These are phyloP conservation scores for Pneumocystis jirovecii DNA, from an alignment of 1,139 yeast genomes.

Conservation along the genomic window DNA sequence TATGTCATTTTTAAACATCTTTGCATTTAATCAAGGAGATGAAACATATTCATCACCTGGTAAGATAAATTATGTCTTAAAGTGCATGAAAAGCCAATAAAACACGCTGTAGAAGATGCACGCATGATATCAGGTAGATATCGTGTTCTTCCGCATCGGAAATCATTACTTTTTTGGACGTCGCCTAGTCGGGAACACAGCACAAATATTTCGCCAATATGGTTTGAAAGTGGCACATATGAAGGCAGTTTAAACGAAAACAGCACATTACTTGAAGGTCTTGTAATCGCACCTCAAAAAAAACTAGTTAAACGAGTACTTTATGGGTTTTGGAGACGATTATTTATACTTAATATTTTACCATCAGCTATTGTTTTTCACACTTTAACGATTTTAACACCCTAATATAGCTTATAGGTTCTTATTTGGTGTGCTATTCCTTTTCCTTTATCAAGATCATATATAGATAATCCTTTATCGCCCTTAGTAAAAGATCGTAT, in stretches of 20 bases:
- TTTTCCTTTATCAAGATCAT: constrained; percentile 3
- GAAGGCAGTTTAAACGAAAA: background rate
- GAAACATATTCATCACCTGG: constrained; percentile 1
- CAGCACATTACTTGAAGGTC: constrained; percentile 5
- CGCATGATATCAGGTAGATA: constrained; percentile 4
- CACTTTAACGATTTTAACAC: background rate
- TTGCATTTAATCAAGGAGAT: constrained; percentile 9
- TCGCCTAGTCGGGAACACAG: background rate
- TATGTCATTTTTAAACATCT: constrained; percentile 13
- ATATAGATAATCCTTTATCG: background rate
- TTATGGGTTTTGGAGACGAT: constrained; percentile 4
- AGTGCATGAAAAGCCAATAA: background rate
- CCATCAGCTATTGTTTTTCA: constrained; percentile 6
- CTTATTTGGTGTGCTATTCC: constrained; percentile 8
- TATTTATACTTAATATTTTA: constrained; percentile 2
- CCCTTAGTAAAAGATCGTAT: background rate
- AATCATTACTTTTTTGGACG: constrained; percentile 9
- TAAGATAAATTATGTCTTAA: background rate
- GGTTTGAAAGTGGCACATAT: background rate
- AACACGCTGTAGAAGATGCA: background rate
- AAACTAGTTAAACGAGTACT: constrained; percentile 2
- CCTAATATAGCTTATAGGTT: background rate
- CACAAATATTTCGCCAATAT: background rate
- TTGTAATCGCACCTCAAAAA: constrained; percentile 4
- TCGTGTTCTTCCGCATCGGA: constrained; percentile 7